These are phyloP conservation scores for Carallia pectinifolia DNA, from an alignment of 345 rosid genomes.

Conservation along the genomic window DNA sequence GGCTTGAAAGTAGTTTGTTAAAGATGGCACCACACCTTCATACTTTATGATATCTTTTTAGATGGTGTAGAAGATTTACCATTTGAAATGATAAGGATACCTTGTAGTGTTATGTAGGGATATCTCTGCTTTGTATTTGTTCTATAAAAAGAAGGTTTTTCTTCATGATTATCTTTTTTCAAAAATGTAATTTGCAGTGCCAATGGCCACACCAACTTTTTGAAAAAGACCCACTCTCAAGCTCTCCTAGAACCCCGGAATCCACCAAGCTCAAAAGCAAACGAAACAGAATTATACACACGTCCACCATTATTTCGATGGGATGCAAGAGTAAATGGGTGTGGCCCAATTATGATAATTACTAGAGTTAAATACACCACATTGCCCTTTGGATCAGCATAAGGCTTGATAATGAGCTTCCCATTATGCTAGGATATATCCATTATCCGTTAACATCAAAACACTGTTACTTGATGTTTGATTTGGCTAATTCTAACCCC, in stretches of 20 bases:
- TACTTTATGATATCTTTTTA: slow-evolving; percentile 9
- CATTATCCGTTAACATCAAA: slow-evolving; percentile 2
- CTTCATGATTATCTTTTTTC: slow-evolving; percentile 24
- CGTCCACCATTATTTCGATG: slow-evolving; percentile 17
- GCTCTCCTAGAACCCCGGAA: slow-evolving; percentile 15
- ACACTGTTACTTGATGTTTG: slow-evolving; percentile 9
- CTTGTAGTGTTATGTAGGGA: not conserved
- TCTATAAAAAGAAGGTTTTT: slow-evolving; percentile 19
- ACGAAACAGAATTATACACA: slow-evolving; percentile 7
- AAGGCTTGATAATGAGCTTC: slow-evolving; percentile 15
- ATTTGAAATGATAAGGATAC: not conserved
- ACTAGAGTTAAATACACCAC: slow-evolving; percentile 1
- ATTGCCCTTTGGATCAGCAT: slow-evolving; percentile 2
- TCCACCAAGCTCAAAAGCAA: slow-evolving; percentile 11
- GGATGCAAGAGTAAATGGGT: slow-evolving; percentile 37
- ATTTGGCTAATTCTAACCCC: not conserved
- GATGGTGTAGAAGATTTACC: slow-evolving; percentile 3
- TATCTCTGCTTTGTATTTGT: slow-evolving; percentile 5
- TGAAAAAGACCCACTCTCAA: slow-evolving; percentile 10
- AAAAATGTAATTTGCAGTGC: slow-evolving; percentile 18
- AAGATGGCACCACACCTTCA: slow-evolving; percentile 2
- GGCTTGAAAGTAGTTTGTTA: slow-evolving; percentile 4
- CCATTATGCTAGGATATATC: slow-evolving; percentile 8
- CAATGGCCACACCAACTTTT: slow-evolving; percentile 20
- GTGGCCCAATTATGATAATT: slow-evolving; percentile 42